Percentiles rank a stretch among this genome's conserved stretches.
These are phyloP conservation scores for Rhizopus delemar DNA, from an alignment of 371 early-diverging fungal genomes.

Conservation along the genomic window DNA sequence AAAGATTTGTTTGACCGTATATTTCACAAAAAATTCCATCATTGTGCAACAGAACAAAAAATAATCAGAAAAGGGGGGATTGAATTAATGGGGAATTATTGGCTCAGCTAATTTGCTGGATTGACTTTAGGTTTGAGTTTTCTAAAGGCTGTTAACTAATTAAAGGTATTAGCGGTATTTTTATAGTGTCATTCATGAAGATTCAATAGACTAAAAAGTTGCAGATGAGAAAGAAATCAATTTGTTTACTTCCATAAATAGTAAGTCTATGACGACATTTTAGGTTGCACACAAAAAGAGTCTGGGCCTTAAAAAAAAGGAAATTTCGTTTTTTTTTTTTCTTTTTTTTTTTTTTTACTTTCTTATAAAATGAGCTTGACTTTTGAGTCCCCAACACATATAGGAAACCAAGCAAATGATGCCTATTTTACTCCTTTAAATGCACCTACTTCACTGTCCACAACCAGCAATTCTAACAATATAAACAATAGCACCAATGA, in stretches of 20 bases:
- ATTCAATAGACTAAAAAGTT: too few relatives aligned
- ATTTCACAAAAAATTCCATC: too few relatives aligned
- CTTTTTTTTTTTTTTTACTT: not conserved
- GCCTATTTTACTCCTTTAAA: slow-evolving; percentile 48
- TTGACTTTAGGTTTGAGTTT: too few relatives aligned
- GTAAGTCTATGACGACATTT: not conserved
- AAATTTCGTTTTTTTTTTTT: slow-evolving; percentile 9
- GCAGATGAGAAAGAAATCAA: too few relatives aligned
- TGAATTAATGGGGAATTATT: too few relatives aligned
- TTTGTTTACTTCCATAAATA: not conserved
- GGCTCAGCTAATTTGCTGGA: too few relatives aligned
- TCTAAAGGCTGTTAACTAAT: too few relatives aligned
- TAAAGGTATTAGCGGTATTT: not conserved
- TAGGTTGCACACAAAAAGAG: not conserved
- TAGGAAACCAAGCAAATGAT: slow-evolving; percentile 32
- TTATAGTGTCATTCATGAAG: not conserved
- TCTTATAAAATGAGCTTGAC: slow-evolving; percentile 38
- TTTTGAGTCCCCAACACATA: slow-evolving; percentile 44
- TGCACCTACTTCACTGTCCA: slow-evolving; percentile 25
- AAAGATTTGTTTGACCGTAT: too few relatives aligned
- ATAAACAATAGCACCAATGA: slow-evolving; percentile 13
- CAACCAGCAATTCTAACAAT: slow-evolving; percentile 11
- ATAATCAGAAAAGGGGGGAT: too few relatives aligned
- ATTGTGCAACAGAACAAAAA: too few relatives aligned
- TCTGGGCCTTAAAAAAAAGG: slow-evolving; percentile 1